Percentiles rank a stretch among this genome's conserved stretches.
Evolutionary conservation across 192 early-diverging fungal species (phyloP).

Genomic region (Coemansia nantahalensis): DNA sequence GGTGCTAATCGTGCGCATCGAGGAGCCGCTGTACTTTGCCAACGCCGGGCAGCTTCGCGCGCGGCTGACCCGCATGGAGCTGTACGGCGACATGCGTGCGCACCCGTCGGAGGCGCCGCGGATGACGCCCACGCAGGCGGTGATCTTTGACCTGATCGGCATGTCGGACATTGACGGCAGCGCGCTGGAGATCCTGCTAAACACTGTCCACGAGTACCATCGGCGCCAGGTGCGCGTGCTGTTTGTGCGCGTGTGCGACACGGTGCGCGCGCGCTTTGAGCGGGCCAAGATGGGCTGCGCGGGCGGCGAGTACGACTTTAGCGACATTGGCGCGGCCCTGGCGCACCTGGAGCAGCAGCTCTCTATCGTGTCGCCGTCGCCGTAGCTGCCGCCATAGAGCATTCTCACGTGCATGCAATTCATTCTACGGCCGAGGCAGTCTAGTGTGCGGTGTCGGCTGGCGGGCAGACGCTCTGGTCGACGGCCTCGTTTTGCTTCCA

Average conservation of each 20-base stretch:
- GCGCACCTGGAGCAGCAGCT: slow-evolving; percentile 52
- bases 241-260: slow-evolving; percentile 85
- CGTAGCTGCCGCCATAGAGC: too few species aligned
- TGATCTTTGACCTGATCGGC: slow-evolving; percentile 90
- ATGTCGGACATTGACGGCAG: slow-evolving; percentile 92
- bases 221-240: slow-evolving; percentile 79
- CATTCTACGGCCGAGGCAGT: too few species aligned
- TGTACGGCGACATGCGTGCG: slow-evolving; percentile 90
- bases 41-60: slow-evolving; percentile 97
- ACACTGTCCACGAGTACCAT: slow-evolving; percentile 87
- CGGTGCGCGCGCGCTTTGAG: slow-evolving; percentile 67
- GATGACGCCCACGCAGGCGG: slow-evolving; percentile 66
- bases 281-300: slow-evolving; percentile 66
- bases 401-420: too few species aligned
- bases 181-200: slow-evolving; percentile 82
- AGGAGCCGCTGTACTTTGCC: slow-evolving; percentile 96
- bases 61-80: slow-evolving; percentile 85
- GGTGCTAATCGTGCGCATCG: slow-evolving; percentile 82
- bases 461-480: slow-evolving; percentile 18
- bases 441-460: background rate
- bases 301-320: slow-evolving; percentile 69
- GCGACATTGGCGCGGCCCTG: slow-evolving; percentile 63
- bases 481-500: slow-evolving; percentile 67
- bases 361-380: slow-evolving; percentile 1
- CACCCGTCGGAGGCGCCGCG: slow-evolving; percentile 93